A percentile compares a stretch with the other conserved stretches of the same genome.
Conservation (phyloP, 139 green algal species). For the Protoeuglena noctilucae region DNA sequence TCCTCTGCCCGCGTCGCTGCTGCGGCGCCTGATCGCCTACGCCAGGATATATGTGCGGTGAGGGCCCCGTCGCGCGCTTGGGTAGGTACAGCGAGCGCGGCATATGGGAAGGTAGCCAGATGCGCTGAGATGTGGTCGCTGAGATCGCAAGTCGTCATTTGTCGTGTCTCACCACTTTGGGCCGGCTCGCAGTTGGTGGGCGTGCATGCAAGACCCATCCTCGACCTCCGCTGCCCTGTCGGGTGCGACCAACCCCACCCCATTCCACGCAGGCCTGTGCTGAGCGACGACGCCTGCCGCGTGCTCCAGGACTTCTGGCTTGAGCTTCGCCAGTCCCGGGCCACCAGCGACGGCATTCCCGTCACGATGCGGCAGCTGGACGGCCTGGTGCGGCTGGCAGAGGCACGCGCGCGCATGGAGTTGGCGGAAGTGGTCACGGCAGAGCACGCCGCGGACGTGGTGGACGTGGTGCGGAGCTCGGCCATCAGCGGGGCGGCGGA, state of each 20-base stretch:
- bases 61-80: too few species aligned
- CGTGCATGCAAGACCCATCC: too few species aligned
- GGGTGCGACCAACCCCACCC: too few species aligned
- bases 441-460: slow-evolving; percentile 30
- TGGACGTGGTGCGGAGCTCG: slow-evolving; percentile 37
- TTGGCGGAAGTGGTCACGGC: slow-evolving; percentile 22
- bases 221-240: too few species aligned
- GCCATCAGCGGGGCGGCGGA: slow-evolving; percentile 25
- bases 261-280: too few species aligned
- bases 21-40: slow-evolving; percentile 86
- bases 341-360: slow-evolving; percentile 7
- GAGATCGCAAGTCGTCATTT: too few species aligned
- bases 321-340: slow-evolving; percentile 27
- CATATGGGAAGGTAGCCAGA: too few species aligned
- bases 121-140: too few species aligned
- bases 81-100: too few species aligned
- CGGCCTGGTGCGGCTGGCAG: slow-evolving; percentile 69
- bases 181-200: too few species aligned
- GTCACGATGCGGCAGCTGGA: slow-evolving; percentile 68
- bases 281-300: neutral
- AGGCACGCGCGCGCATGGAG: slow-evolving; percentile 70
- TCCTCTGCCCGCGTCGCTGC: slow-evolving; percentile 46
- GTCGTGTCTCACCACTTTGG: too few species aligned
- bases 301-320: slow-evolving; percentile 45
- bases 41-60: slow-evolving; percentile 56